These are phyloP conservation scores for Penicillium sp. DNA, from an alignment of 2,329 filamentous ascomycete genomes.

Conservation along the genomic window DNA sequence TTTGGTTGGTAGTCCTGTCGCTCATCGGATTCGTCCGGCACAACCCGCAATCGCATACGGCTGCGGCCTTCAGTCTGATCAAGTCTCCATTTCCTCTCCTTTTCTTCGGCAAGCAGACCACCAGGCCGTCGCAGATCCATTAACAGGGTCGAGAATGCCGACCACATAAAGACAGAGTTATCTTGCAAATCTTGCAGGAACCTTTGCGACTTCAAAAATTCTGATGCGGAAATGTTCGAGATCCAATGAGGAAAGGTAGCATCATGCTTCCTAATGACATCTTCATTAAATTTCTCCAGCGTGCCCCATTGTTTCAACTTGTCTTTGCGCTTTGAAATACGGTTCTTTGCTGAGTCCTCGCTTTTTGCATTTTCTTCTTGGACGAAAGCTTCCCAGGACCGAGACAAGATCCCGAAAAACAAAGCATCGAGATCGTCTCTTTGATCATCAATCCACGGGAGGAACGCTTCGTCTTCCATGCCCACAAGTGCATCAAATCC, in stretches of 20 bases:
- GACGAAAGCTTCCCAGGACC: constrained; percentile 87
- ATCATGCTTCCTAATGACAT: constrained; percentile 78
- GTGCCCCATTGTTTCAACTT: constrained; percentile 78
- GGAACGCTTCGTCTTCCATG: constrained; percentile 84
- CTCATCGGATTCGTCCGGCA: constrained; percentile 73
- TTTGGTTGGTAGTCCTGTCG: constrained; percentile 84
- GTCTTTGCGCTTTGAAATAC: constrained; percentile 77
- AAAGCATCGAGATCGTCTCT: constrained; percentile 76
- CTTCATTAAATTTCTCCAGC: constrained; percentile 70
- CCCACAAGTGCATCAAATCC: constrained; percentile 85
- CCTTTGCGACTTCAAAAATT: constrained; percentile 89
- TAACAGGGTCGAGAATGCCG: constrained; percentile 77
- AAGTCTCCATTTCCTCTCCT: constrained; percentile 79
- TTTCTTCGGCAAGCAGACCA: constrained; percentile 73
- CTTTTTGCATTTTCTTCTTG: constrained; percentile 78
- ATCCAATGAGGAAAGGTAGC: constrained; percentile 88
- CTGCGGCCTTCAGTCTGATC: constrained; percentile 96
- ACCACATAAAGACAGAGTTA: constrained; percentile 75
- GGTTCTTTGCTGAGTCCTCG: constrained; percentile 71
- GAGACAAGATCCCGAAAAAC: constrained; percentile 81
- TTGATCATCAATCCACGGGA: constrained; percentile 85
- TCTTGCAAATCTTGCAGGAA: constrained; percentile 92
- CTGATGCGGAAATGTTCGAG: constrained; percentile 91
- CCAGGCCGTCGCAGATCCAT: constrained; percentile 77
- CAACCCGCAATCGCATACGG: constrained; percentile 85